Evolutionary conservation across 345 rosid genomes (phyloP).

Genomic region (Lepidium sativum): DNA sequence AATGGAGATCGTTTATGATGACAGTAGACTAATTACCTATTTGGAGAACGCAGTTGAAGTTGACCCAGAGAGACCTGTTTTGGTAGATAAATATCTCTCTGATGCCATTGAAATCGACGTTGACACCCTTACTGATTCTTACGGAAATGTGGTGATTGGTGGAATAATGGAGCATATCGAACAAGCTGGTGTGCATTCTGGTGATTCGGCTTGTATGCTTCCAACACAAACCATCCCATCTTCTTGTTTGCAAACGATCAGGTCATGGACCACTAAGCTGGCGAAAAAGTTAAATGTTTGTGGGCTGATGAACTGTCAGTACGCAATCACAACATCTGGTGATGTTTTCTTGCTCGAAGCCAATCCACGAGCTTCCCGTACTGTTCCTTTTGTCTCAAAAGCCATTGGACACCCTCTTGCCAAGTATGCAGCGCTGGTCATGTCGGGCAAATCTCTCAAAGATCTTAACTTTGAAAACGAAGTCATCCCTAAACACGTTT

Average conservation of each 20-base stretch:
- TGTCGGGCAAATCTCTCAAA: constrained; percentile 77
- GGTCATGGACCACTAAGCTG: constrained; percentile 70
- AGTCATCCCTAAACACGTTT: constrained; percentile 71
- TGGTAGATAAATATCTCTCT: constrained; percentile 78
- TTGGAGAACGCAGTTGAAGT: constrained; percentile 91
- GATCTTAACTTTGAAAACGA: constrained; percentile 67
- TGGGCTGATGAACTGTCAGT: constrained; percentile 97
- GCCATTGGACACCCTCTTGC: constrained; percentile 93
- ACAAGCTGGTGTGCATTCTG: constrained; percentile 98
- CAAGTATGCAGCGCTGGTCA: constrained; percentile 84
- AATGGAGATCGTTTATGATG: constrained; percentile 87
- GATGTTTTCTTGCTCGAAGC: constrained; percentile 95
- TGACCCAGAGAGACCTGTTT: constrained; percentile 87
- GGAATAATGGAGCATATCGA: constrained; percentile 99
- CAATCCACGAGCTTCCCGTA: constrained; percentile 95
- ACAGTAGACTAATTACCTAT: constrained; percentile 63
- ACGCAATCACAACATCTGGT: constrained; percentile 69
- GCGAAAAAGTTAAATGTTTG: constrained; percentile 77
- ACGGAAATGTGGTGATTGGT: constrained; percentile 80
- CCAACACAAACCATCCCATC: constrained; percentile 77
- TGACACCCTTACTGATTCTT: constrained; percentile 79
- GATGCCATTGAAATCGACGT: constrained; percentile 91
- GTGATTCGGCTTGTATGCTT: constrained; percentile 91
- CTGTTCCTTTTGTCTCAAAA: constrained; percentile 97
- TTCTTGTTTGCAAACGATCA: constrained; percentile 63